Evolutionary conservation across 31 red algal genomes (phyloP).

Genomic region (Porphyra umbilicalis): DNA sequence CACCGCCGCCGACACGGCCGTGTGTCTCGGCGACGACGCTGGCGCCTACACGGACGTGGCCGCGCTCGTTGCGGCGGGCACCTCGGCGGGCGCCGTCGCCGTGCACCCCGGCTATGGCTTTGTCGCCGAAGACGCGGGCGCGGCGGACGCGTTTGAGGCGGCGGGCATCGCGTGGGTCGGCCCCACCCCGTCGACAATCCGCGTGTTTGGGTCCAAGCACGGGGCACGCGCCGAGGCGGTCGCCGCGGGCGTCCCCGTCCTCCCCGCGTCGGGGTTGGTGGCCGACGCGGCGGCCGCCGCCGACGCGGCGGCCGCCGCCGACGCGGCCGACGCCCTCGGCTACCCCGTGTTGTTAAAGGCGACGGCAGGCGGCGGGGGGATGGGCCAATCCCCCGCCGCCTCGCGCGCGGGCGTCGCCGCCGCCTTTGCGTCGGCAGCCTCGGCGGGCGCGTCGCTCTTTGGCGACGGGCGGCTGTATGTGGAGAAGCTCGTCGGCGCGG

Average conservation of each 20-base stretch:
- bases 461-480: slow-evolving; percentile 46
- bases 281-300: slow-evolving; percentile 20
- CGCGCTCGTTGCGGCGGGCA: slow-evolving; percentile 46
- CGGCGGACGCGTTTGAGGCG: slow-evolving; percentile 48
- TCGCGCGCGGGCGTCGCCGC: slow-evolving; percentile 13
- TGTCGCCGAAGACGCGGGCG: slow-evolving; percentile 66
- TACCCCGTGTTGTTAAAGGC: slow-evolving; percentile 89
- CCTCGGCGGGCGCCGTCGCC: slow-evolving; percentile 38
- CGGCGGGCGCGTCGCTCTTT: slow-evolving; percentile 39
- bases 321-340: slow-evolving; percentile 22
- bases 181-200: slow-evolving; percentile 57
- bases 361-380: slow-evolving; percentile 87
- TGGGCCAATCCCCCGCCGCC: slow-evolving; percentile 54
- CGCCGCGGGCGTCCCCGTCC: slow-evolving; percentile 46
- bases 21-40: slow-evolving; percentile 26
- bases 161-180: slow-evolving; percentile 68
- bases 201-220: slow-evolving; percentile 77
- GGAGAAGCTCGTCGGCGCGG: slow-evolving; percentile 50
- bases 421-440: slow-evolving; percentile 28
- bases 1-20: slow-evolving; percentile 25
- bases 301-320: no score
- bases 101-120: slow-evolving; percentile 94
- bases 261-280: slow-evolving; percentile 56
- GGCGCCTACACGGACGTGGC: slow-evolving; percentile 34
- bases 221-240: slow-evolving; percentile 36